A percentile compares a stretch with the other conserved stretches of the same genome.
These are phyloP conservation scores for Schoenoplectus triqueter DNA, from an alignment of 202 grass and related monocot genomes.

Conservation along the genomic window DNA sequence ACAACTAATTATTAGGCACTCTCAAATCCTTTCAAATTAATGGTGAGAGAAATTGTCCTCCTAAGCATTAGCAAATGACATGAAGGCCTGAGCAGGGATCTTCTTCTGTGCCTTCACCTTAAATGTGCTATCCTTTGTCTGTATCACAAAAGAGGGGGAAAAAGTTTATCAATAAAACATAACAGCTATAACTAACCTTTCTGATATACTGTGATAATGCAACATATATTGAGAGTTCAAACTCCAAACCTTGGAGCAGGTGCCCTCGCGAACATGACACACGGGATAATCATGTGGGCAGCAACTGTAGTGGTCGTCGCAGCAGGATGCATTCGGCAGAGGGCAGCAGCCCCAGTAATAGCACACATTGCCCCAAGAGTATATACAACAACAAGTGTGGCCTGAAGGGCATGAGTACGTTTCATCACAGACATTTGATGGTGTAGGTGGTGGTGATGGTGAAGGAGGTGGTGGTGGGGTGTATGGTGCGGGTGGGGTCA, in stretches of 20 bases:
- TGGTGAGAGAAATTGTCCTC: not conserved
- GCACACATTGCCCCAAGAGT: constrained; percentile 37
- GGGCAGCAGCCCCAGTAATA: constrained; percentile 53
- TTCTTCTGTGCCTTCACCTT: constrained; percentile 46
- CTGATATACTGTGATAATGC: not conserved
- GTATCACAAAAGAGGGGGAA: not conserved
- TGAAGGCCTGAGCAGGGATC: constrained; percentile 39
- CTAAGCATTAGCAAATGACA: constrained; percentile 20
- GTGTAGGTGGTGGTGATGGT: constrained; percentile 28
- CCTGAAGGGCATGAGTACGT: constrained; percentile 41
- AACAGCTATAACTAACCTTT: not conserved
- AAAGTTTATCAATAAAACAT: not conserved
- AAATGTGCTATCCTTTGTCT: constrained; percentile 52
- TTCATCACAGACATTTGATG: constrained; percentile 41
- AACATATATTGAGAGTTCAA: not conserved
- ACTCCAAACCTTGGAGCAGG: constrained; percentile 40
- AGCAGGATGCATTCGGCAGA: constrained; percentile 40
- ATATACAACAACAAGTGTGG: constrained; percentile 51
- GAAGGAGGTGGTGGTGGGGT: constrained; percentile 38
- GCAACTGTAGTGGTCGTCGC: constrained; percentile 42
- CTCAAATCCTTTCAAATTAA: constrained; percentile 7
- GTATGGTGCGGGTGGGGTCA: constrained; percentile 22
- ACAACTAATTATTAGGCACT: not conserved
- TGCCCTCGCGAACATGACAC: constrained; percentile 36
- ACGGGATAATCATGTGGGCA: constrained; percentile 47